These are phyloP conservation scores for Ophiostoma triangulosporum DNA, from an alignment of 2,329 filamentous ascomycete species.

Conservation along the genomic window DNA sequence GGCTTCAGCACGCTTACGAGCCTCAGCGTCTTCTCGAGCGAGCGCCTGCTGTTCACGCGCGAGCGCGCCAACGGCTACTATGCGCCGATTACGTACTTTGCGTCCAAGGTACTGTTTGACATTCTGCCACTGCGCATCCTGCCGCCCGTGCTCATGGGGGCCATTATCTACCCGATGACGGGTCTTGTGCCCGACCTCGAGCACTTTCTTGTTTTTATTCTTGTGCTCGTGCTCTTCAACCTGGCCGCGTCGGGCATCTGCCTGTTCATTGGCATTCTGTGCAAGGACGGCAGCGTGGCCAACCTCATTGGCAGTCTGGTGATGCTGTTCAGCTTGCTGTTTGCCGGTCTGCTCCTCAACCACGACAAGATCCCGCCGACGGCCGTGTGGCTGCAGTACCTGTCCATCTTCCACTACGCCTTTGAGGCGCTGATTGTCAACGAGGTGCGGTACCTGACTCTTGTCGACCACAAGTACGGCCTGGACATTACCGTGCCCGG, in stretches of 20 bases:
- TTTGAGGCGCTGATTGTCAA: conserved; percentile 97
- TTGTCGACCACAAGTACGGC: conserved; percentile 90
- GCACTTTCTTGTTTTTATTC: conserved; percentile 82
- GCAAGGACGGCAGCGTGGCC: conserved; percentile 80
- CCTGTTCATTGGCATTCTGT: conserved; percentile 90
- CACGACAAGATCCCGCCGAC: conserved; percentile 80
- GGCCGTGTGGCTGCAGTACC: conserved; percentile 77
- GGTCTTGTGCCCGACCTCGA: conserved; percentile 69
- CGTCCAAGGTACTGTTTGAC: conserved; percentile 95
- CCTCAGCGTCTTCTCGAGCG: conserved; percentile 82
- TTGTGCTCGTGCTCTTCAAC: conserved; percentile 91
- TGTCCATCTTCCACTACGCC: conserved; percentile 97
- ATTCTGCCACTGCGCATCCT: conserved; percentile 89
- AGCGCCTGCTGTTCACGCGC: conserved; percentile 79
- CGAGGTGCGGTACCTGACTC: conserved; percentile 77
- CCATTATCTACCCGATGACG: conserved; percentile 97
- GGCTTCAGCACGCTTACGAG: conserved; percentile 94
- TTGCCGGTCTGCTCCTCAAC: conserved; percentile 87
- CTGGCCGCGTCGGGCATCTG: conserved; percentile 86
- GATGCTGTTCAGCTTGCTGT: conserved; percentile 93
- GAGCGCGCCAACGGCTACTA: conserved; percentile 97
- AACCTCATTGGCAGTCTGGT: conserved; percentile 89
- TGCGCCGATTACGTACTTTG: conserved; percentile 82
- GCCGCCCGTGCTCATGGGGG: conserved; percentile 86
- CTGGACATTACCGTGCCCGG: conserved; percentile 94